A percentile compares a stretch with the other conserved stretches of the same genome.
Evolutionary conservation across 345 rosid species (phyloP).

Genomic region (Rhodomyrtus tomentosa): DNA sequence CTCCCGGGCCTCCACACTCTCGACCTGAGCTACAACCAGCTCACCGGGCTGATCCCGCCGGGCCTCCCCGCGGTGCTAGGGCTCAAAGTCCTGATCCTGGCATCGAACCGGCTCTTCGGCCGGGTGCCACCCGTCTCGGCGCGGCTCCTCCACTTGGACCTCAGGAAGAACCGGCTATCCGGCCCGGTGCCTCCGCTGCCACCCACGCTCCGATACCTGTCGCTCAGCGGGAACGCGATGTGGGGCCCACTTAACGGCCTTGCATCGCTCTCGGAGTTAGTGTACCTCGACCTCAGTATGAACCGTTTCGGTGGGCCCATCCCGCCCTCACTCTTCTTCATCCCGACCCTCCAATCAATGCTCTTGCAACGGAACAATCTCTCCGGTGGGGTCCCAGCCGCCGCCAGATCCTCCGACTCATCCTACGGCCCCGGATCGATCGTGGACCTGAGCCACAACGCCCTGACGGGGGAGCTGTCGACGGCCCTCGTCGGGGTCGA

Average conservation of each 20-base stretch:
- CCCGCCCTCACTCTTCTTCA: constrained; percentile 50
- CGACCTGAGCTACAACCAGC: constrained; percentile 65
- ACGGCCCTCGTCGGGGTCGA: constrained; percentile 46
- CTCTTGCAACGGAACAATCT: constrained; percentile 83
- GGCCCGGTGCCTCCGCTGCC: constrained; percentile 55
- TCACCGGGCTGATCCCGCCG: constrained; percentile 51
- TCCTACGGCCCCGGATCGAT: constrained; percentile 44
- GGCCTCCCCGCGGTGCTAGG: constrained; percentile 22
- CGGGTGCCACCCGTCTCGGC: constrained; percentile 26
- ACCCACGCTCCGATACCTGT: constrained; percentile 56
- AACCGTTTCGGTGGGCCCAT: constrained; percentile 65
- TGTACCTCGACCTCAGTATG: constrained; percentile 70
- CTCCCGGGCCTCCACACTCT: constrained; percentile 56
- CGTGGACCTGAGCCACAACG: constrained; percentile 72
- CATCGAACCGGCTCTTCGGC: constrained; percentile 37
- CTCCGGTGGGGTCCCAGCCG: constrained; percentile 37
- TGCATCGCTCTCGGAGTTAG: constrained; percentile 31
- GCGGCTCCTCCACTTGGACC: constrained; percentile 59
- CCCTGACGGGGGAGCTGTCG: constrained; percentile 42
- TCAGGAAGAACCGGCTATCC: constrained; percentile 36
- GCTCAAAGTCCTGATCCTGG: constrained; percentile 45
- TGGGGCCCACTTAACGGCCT: constrained; percentile 58
- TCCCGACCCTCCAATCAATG: constrained; percentile 37
- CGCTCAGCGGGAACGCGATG: constrained; percentile 42
- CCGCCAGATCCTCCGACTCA: not conserved